A percentile compares a stretch with the other conserved stretches of the same genome.
phyloP scores from a whole-genome alignment of 2,329 filamentous ascomycete species.

The Penicillium paneum region DNA sequence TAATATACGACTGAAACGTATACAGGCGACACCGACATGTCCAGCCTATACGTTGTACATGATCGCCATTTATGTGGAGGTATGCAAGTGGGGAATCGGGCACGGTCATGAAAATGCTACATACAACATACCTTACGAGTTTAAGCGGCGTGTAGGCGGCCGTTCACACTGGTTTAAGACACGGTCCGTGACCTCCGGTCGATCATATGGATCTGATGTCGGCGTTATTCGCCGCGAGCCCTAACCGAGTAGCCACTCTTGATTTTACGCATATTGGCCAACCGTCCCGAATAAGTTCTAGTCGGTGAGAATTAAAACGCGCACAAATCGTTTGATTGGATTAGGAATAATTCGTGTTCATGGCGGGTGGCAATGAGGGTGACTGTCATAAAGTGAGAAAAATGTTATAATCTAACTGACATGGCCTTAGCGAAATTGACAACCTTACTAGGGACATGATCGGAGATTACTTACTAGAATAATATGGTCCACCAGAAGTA shows the following conservation, averaged over 20 bases:
- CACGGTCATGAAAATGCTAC: background rate
- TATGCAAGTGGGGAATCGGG: background rate
- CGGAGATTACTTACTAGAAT: background rate
- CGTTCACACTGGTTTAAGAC: background rate
- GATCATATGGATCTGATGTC: slow-evolving; percentile 3
- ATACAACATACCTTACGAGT: background rate
- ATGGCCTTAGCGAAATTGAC: background rate
- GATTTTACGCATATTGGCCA: background rate
- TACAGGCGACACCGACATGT: background rate
- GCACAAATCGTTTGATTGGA: background rate
- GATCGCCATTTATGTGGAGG: background rate
- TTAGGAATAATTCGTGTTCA: background rate
- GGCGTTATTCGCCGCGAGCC: background rate
- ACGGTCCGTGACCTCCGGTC: slow-evolving; percentile 1
- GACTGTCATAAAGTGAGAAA: background rate
- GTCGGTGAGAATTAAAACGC: background rate
- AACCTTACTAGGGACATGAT: background rate
- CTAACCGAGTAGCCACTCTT: background rate
- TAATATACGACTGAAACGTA: background rate
- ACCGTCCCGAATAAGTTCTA: background rate
- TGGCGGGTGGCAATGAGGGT: background rate
- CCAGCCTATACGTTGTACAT: background rate
- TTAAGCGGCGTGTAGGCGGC: background rate
- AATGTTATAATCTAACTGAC: background rate
- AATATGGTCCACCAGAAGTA: background rate